Base-by-base conservation (phyloP, 1,284 basidiomycete species). In the Boletellus deceptivus region DNA sequence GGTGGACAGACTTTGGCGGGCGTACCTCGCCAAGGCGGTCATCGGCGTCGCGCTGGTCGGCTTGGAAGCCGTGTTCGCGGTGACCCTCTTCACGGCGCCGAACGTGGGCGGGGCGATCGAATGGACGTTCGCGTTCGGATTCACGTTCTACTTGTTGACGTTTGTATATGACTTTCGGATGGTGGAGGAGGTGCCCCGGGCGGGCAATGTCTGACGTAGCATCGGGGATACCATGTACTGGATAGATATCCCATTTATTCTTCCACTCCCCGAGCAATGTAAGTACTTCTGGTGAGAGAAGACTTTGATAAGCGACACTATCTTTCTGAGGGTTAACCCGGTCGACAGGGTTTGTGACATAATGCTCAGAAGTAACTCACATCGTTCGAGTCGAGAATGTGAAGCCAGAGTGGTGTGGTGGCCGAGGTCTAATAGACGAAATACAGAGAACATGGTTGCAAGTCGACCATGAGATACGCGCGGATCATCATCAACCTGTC, bases 71-170 rank as follows among this genome's bases (percentile, higher is more conserved):
- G 82, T 73, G 4, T 89, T 89, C 61, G 84, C 72, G 1, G 63
- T 80, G 18, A 62, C 77, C 9, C 60, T 86, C 4, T 83, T 70
- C 57, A 57, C 63, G 9, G 73, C 69, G 0, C 58, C 57, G 2
- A 67, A 83, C 52, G 78, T 72, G 3, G 84, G 79, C 63, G 84
- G 79, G 9, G 67, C 88, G 46, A 59, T 89, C 3, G 88, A 90
- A 64, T 90, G 87, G 87, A 65, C 68, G 2, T 87, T 90, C 51
- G 75, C 79, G 2, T 84, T 89, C 54, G 80, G 84, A 9, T 89
- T 82, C 62, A 83, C 83, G 4, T 75, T 86, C 55, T 89, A 86
- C 64, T 67, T 89, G 36, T 69, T 86, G 49, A 84, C 84, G 0
- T 89, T 86, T 68, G 80, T 66, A 52, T 84, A 75, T 61, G 86